A percentile compares a stretch with the other conserved stretches of the same genome.
Conservation (phyloP, 176 grass and related monocot genomes). For the Aegilops umbellulata region DNA sequence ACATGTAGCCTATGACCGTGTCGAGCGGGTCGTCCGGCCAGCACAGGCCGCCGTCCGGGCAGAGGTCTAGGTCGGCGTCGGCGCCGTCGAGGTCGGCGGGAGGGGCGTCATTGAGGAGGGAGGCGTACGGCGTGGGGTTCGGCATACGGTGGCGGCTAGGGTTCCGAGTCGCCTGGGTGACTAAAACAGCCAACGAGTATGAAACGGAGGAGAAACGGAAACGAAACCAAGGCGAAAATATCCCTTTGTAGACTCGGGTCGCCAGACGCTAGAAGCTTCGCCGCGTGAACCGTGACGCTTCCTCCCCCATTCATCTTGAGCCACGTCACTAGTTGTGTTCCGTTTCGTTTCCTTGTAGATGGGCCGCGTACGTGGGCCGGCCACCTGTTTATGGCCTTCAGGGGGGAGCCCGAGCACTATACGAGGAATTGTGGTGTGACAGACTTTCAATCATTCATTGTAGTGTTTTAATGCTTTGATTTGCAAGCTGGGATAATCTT, state of each 20-base stretch:
- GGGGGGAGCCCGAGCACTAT: too few relatives aligned
- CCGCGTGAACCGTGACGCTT: neutral
- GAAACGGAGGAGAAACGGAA: neutral
- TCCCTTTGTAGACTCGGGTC: neutral
- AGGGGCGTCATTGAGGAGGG: constrained; percentile 5
- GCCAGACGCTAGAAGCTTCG: neutral
- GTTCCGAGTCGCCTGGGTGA: neutral
- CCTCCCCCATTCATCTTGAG: neutral
- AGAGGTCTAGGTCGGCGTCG: neutral
- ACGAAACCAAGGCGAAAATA: neutral
- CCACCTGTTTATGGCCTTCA: too few relatives aligned
- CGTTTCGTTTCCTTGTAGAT: neutral
- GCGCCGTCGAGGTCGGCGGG: constrained; percentile 14
- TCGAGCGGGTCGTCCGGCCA: constrained; percentile 45
- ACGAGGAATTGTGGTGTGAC: too few relatives aligned
- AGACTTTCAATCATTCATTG: too few relatives aligned
- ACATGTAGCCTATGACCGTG: neutral
- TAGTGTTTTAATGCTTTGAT: too few relatives aligned
- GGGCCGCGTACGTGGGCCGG: neutral
- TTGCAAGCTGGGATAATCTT: too few relatives aligned
- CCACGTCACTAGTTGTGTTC: neutral
- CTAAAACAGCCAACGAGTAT: neutral
- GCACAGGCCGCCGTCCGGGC: constrained; percentile 20
- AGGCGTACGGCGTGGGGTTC: neutral
- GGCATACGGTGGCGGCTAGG: constrained; percentile 17